Percentiles rank a stretch among this genome's conserved stretches.
These are phyloP conservation scores for Scheffersomyces coipomensis DNA, from an alignment of 805 yeast genomes.

Conservation along the genomic window DNA sequence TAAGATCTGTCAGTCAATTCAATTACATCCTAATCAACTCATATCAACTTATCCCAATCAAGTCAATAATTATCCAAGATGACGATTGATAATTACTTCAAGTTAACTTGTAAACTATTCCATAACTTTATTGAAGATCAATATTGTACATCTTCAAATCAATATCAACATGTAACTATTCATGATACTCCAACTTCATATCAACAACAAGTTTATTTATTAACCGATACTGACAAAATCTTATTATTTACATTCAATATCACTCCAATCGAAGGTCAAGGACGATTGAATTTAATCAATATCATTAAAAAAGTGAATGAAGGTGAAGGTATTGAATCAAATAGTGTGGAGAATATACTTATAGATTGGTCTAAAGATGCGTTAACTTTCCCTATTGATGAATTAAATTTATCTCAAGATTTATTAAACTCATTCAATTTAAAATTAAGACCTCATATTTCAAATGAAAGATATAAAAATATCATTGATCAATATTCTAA, in stretches of 20 bases:
- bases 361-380: not conserved
- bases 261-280: not conserved
- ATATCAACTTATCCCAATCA: too few relatives aligned
- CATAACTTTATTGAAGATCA: conserved; percentile 16
- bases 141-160: conserved; percentile 7
- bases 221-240: not conserved
- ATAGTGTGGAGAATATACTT: too few relatives aligned
- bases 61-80: too few relatives aligned
- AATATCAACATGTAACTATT: conserved; percentile 3
- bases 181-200: not conserved
- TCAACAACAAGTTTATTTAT: not conserved
- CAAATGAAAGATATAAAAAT: not conserved
- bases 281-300: not conserved
- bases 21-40: too few relatives aligned
- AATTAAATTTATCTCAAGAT: conserved; percentile 15
- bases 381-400: conserved; percentile 19
- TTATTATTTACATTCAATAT: conserved; percentile 8
- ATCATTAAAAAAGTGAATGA: not conserved
- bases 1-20: too few relatives aligned
- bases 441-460: conserved; percentile 4
- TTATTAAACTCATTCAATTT: conserved; percentile 19
- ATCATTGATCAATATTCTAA: not conserved
- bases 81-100: conserved; percentile 16
- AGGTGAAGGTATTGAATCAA: not conserved
- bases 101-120: conserved; percentile 19